Conservation (phyloP, 2,329 filamentous ascomycete genomes). For the Nannizzia gypsea region DNA sequence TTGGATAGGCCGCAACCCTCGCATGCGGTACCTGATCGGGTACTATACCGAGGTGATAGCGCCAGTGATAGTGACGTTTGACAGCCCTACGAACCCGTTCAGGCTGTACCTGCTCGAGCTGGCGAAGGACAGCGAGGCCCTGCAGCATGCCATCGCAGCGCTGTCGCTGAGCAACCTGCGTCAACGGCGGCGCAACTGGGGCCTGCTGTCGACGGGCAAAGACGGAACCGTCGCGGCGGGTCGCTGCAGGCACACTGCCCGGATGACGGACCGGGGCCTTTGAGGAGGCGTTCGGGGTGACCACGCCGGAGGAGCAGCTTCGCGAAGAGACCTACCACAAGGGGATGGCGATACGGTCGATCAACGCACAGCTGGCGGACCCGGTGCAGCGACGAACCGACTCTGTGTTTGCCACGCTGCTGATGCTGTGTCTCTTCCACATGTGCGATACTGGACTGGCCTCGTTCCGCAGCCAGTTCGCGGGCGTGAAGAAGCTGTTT, state of each 20-base stretch:
- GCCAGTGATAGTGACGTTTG: constrained; percentile 81
- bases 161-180: constrained; percentile 79
- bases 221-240: constrained; percentile 39
- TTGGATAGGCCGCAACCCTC: constrained; percentile 54
- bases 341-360: constrained; percentile 64
- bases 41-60: constrained; percentile 92
- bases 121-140: constrained; percentile 62
- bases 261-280: constrained; percentile 29
- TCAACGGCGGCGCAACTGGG: constrained; percentile 54
- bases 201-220: constrained; percentile 43
- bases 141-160: constrained; percentile 89
- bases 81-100: constrained; percentile 76
- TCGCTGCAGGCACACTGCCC: constrained; percentile 36
- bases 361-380: constrained; percentile 76
- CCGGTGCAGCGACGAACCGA: constrained; percentile 65
- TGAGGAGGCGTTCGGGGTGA: constrained; percentile 31
- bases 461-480: constrained; percentile 87
- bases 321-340: constrained; percentile 75
- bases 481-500: constrained; percentile 82
- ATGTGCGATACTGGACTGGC: constrained; percentile 88
- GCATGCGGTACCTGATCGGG: constrained; percentile 79
- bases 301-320: constrained; percentile 47
- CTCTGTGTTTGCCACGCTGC: constrained; percentile 73
- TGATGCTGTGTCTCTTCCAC: constrained; percentile 82
- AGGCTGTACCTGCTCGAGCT: constrained; percentile 69